Percentiles rank a stretch among this genome's conserved stretches.
Evolutionary conservation across 805 yeast species (phyloP).

Genomic region (Wickerhamomyces hampshirensis): DNA sequence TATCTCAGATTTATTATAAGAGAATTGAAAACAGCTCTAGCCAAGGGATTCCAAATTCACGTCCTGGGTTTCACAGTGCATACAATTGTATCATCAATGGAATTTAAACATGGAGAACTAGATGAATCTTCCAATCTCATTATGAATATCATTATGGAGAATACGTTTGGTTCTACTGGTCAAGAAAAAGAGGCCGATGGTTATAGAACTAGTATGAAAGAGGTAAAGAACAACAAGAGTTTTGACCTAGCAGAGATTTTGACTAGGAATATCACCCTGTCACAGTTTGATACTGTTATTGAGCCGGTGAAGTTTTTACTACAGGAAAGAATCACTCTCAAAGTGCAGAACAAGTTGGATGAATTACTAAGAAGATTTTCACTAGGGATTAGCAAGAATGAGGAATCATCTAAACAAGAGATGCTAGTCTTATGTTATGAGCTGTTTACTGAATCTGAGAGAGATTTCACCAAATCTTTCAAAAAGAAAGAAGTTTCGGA

Average conservation of each 20-base stretch:
- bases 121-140: conserved; percentile 60
- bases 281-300: conserved; percentile 51
- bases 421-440: conserved; percentile 72
- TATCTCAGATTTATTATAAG: conserved; percentile 71
- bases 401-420: conserved; percentile 49
- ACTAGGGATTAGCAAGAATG: conserved; percentile 72
- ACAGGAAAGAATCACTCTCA: conserved; percentile 58
- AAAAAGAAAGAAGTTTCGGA: conserved; percentile 30
- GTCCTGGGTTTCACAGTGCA: conserved; percentile 88
- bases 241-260: conserved; percentile 81
- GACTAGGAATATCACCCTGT: conserved; percentile 56
- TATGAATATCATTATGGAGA: conserved; percentile 81
- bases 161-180: conserved; percentile 86
- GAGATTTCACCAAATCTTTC: conserved; percentile 17
- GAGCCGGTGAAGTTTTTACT: conserved; percentile 65
- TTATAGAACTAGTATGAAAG: conserved; percentile 79
- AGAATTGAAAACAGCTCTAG: conserved; percentile 74
- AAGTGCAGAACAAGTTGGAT: conserved; percentile 68
- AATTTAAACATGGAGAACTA: conserved; percentile 63
- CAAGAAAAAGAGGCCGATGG: conserved; percentile 95
- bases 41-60: conserved; percentile 90
- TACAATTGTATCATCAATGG: conserved; percentile 54
- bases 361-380: conserved; percentile 75
- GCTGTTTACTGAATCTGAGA: conserved; percentile 51
- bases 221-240: conserved; percentile 85